Percentiles rank a stretch among this genome's conserved stretches.
These are phyloP conservation scores for Magnaporthiopsis rhizophila DNA, from an alignment of 2,329 filamentous ascomycete genomes.

Conservation along the genomic window DNA sequence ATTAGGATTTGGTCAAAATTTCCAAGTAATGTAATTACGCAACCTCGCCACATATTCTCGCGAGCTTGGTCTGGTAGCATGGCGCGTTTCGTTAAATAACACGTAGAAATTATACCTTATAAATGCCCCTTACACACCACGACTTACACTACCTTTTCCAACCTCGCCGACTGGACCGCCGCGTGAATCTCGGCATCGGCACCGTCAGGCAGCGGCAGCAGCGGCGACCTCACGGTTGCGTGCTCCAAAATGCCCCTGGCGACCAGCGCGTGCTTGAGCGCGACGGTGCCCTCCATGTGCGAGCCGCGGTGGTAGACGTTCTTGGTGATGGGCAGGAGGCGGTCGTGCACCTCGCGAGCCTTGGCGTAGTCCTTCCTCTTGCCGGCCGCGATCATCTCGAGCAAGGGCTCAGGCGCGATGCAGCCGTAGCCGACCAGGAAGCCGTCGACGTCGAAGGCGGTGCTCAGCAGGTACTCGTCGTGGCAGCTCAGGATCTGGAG, in stretches of 20 bases:
- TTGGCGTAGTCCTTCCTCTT: conserved; percentile 39
- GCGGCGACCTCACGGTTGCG: conserved; percentile 39
- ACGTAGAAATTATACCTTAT: no score
- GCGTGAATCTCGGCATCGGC: conserved; percentile 34
- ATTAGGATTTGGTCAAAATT: no score
- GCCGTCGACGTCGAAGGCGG: conserved; percentile 42
- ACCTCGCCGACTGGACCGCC: conserved; percentile 24
- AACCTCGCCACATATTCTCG: no score
- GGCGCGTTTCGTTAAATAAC: no score
- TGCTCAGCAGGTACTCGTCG: conserved; percentile 45
- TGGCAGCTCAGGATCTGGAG: conserved; percentile 43
- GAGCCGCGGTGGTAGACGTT: conserved; percentile 46
- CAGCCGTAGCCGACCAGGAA: conserved; percentile 47
- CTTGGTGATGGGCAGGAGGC: conserved; percentile 41
- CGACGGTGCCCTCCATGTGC: conserved; percentile 47
- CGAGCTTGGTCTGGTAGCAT: no score
- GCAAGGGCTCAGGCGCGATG: conserved; percentile 40
- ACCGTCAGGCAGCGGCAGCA: conserved; percentile 34
- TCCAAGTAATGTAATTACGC: no score
- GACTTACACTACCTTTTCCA: conserved; percentile 16
- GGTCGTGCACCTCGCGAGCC: conserved; percentile 41
- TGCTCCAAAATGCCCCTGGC: conserved; percentile 40
- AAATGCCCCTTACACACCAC: no score
- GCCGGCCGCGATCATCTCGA: conserved; percentile 42
- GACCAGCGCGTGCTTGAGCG: conserved; percentile 42